These are phyloP conservation scores for Fonsecaea monophora DNA, from an alignment of 2,329 filamentous ascomycete genomes.

Conservation along the genomic window DNA sequence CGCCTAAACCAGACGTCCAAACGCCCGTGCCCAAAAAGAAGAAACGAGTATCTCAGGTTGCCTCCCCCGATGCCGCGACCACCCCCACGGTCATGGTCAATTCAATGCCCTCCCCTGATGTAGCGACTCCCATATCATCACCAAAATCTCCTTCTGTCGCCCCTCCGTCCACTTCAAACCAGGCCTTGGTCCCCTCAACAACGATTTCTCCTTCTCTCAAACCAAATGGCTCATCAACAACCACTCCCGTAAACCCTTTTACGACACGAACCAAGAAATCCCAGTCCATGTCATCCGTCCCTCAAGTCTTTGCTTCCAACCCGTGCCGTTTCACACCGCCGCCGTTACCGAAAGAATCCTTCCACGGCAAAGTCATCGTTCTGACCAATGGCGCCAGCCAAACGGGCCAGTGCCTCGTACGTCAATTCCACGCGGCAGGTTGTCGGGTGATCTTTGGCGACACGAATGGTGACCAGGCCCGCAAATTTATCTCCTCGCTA, in stretches of 20 bases:
- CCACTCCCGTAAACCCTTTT: constrained; percentile 29
- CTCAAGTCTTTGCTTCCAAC: constrained; percentile 24
- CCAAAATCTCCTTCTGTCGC: constrained; percentile 9
- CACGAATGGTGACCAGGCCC: constrained; percentile 43
- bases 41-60: constrained; percentile 30
- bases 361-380: constrained; percentile 38
- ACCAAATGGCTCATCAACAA: constrained; percentile 7
- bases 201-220: constrained; percentile 23
- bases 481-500: constrained; percentile 34
- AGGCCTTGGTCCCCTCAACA: constrained; percentile 1
- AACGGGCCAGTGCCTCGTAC: constrained; percentile 53
- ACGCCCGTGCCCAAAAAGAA: constrained; percentile 32
- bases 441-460: constrained; percentile 56
- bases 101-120: constrained; percentile 21
- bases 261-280: constrained; percentile 32
- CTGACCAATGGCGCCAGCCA: constrained; percentile 48
- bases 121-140: constrained; percentile 17
- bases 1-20: constrained; percentile 19
- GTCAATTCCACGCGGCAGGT: constrained; percentile 48
- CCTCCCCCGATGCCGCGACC: constrained; percentile 15
- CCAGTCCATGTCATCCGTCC: constrained; percentile 26
- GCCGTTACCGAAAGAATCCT: constrained; percentile 28
- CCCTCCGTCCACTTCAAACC: constrained; percentile 9
- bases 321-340: constrained; percentile 36
- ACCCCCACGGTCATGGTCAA: constrained; percentile 21